Evolutionary conservation across 1,284 basidiomycete species (phyloP).

Genomic region (Termitomyces sp.): DNA sequence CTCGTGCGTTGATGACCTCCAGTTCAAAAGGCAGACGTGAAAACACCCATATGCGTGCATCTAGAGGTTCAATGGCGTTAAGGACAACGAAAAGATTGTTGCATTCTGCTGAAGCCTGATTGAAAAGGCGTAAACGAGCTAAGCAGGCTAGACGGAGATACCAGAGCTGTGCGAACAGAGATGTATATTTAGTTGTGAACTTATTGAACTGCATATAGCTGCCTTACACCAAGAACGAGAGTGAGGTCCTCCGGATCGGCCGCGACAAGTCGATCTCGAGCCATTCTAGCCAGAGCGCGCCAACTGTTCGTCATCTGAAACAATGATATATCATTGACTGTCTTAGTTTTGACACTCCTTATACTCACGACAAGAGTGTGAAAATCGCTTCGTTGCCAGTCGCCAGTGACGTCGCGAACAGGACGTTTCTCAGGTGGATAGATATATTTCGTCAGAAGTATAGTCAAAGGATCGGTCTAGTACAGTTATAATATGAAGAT

Average conservation of each 20-base stretch:
- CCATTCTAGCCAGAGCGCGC: constrained; percentile 74
- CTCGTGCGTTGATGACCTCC: constrained; percentile 65
- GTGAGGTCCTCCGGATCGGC: constrained; percentile 61
- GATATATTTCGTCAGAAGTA: constrained; percentile 76
- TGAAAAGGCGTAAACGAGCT: constrained; percentile 74
- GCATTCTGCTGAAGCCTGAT: constrained; percentile 75
- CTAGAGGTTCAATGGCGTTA: constrained; percentile 46
- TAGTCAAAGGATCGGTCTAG: constrained; percentile 78
- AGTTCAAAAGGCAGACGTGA: constrained; percentile 75
- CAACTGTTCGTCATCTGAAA: constrained; percentile 78
- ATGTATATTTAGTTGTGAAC: not conserved
- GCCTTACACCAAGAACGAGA: constrained; percentile 61
- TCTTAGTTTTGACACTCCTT: not conserved
- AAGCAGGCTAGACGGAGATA: constrained; percentile 73
- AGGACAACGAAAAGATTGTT: constrained; percentile 75
- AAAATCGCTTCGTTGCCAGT: constrained; percentile 65
- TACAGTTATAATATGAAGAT: constrained; percentile 37
- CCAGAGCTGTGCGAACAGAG: constrained; percentile 54
- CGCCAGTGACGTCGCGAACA: constrained; percentile 62
- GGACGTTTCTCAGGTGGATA: constrained; percentile 68
- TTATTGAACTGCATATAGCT: not conserved
- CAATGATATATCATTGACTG: constrained; percentile 12
- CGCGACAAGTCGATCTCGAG: constrained; percentile 66
- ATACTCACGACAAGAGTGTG: constrained; percentile 68
- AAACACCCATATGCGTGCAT: constrained; percentile 47